Evolutionary conservation across 176 grass and related monocot species (phyloP).

Genomic region (Leersia perrieri): DNA sequence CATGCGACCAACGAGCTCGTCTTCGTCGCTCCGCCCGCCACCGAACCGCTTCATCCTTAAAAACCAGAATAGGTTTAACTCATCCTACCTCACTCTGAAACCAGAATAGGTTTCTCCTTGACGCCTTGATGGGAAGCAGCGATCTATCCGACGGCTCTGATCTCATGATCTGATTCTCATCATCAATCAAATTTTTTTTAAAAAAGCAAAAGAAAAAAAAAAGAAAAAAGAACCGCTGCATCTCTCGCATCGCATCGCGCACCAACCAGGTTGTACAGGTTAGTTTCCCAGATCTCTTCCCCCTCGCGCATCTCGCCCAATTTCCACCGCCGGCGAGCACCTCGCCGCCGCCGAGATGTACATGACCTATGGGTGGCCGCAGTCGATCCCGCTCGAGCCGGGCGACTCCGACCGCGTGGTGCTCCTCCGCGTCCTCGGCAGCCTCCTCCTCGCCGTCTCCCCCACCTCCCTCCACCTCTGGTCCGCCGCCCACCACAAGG

Average conservation of each 20-base stretch:
- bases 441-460: constrained; percentile 74
- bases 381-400: constrained; percentile 80
- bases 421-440: constrained; percentile 74
- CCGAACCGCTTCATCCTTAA: too few species aligned
- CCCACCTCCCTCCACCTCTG: constrained; percentile 92
- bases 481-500: constrained; percentile 77
- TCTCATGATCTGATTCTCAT: constrained; percentile 4
- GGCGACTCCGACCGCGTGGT: constrained; percentile 68
- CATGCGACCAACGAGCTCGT: too few species aligned
- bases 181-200: background rate
- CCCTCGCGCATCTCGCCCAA: constrained; percentile 24
- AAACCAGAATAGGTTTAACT: too few species aligned
- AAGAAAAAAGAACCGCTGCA: constrained; percentile 24
- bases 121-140: background rate
- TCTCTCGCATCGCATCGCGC: constrained; percentile 30
- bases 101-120: too few species aligned
- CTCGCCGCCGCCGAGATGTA: constrained; percentile 62
- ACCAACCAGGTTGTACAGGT: constrained; percentile 17
- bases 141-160: constrained; percentile 14
- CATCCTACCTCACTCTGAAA: too few species aligned
- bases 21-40: too few species aligned
- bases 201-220: background rate
- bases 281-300: constrained; percentile 53
- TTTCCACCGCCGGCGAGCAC: constrained; percentile 4
- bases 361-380: constrained; percentile 94